Evolutionary conservation across 805 yeast genomes (phyloP).

Genomic region (Zygotorulaspora florentina): DNA sequence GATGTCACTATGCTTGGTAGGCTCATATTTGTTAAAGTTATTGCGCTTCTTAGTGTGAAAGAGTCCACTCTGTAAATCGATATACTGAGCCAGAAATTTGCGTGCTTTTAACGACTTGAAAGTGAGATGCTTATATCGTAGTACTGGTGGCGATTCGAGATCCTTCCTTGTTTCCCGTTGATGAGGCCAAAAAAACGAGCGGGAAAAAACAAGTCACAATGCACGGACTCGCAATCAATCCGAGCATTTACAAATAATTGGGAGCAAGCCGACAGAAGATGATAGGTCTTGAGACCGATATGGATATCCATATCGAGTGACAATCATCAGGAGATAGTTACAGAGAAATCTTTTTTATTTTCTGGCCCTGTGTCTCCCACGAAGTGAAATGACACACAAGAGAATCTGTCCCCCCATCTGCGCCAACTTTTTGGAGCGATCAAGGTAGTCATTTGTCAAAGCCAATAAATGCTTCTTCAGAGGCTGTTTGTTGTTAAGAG

Average conservation of each 20-base stretch:
- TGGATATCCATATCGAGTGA: too few relatives aligned
- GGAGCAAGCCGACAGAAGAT: too few relatives aligned
- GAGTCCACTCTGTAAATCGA: background rate
- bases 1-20: conserved; percentile 10
- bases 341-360: too few relatives aligned
- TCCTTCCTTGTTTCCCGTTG: background rate
- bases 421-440: too few relatives aligned
- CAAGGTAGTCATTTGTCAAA: too few relatives aligned
- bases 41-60: background rate
- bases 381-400: too few relatives aligned
- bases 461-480: too few relatives aligned
- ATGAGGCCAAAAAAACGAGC: conserved; percentile 2
- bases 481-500: too few relatives aligned
- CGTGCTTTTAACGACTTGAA: background rate
- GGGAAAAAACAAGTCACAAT: background rate
- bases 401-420: too few relatives aligned
- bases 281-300: too few relatives aligned
- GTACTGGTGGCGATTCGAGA: conserved; percentile 1
- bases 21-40: conserved; percentile 6
- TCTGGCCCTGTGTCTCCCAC: too few relatives aligned
- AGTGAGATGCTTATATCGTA: background rate
- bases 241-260: background rate
- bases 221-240: background rate
- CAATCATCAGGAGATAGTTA: too few relatives aligned
- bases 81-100: background rate